Evolutionary conservation across 83 land plant genomes (phyloP).

Genomic region (Thuja plicata): DNA sequence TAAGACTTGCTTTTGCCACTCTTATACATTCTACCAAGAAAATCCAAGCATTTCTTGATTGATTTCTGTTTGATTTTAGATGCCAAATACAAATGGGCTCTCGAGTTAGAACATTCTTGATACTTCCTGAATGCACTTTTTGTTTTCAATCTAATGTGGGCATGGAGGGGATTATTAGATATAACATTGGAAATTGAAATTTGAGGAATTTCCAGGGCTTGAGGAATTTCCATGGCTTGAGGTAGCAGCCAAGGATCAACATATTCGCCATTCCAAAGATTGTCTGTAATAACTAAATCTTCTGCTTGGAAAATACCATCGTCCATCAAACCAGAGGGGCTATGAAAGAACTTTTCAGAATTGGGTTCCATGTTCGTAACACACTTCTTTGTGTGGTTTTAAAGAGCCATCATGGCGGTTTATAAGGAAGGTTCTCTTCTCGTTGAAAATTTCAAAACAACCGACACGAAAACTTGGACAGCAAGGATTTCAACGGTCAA

Average conservation of each 20-base stretch:
- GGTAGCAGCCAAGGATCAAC: neutral
- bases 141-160: neutral
- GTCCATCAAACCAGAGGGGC: too few relatives aligned
- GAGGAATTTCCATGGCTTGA: neutral
- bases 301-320: too few relatives aligned
- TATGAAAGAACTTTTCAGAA: too few relatives aligned
- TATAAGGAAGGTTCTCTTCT: too few relatives aligned
- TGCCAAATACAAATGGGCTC: neutral
- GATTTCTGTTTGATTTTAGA: neutral
- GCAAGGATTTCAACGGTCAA: too few relatives aligned
- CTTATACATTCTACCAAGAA: neutral
- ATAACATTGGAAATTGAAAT: too few relatives aligned
- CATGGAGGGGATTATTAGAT: neutral
- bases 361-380: too few relatives aligned
- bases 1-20: too few relatives aligned
- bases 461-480: too few relatives aligned
- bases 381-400: too few relatives aligned
- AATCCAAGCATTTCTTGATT: neutral
- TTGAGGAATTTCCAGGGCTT: neutral
- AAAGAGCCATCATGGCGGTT: too few relatives aligned
- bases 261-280: neutral
- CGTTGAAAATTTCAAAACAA: too few relatives aligned
- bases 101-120: neutral
- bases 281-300: neutral
- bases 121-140: neutral